Conservation (phyloP, 2,329 filamentous ascomycete genomes). For the Parascedosporium putredinis region DNA sequence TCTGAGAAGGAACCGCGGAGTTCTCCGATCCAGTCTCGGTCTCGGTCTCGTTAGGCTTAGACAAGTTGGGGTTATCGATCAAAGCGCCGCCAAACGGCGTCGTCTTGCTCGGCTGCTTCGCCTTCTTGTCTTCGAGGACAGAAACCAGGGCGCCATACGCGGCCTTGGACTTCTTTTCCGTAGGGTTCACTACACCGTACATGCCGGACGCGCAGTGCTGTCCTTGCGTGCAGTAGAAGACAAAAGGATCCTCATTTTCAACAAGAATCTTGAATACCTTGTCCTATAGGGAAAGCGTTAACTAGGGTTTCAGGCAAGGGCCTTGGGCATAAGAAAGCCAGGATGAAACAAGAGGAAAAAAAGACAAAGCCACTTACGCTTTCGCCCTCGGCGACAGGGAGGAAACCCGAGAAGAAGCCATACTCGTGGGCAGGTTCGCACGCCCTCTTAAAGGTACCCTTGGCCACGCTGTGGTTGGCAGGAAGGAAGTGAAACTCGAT, state of each 20-base stretch:
- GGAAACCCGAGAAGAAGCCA: slow-evolving; percentile 28
- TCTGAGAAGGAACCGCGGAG: not conserved
- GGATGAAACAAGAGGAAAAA: too few species aligned
- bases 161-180: slow-evolving; percentile 18
- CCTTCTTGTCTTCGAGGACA: not conserved
- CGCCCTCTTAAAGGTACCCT: slow-evolving; percentile 24
- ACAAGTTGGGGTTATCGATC: slow-evolving; percentile 14
- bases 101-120: slow-evolving; percentile 17
- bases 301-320: not conserved
- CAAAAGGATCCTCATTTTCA: slow-evolving; percentile 21
- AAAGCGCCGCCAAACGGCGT: slow-evolving; percentile 20
- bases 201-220: slow-evolving; percentile 26
- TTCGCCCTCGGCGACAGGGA: slow-evolving; percentile 18
- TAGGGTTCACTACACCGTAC: slow-evolving; percentile 28
- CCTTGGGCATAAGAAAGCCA: not conserved
- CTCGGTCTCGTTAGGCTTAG: not conserved
- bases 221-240: slow-evolving; percentile 30
- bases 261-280: slow-evolving; percentile 25
- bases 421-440: slow-evolving; percentile 22
- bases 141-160: slow-evolving; percentile 18
- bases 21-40: not conserved
- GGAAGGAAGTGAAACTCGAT: slow-evolving; percentile 27
- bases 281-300: slow-evolving; percentile 15
- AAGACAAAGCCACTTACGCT: slow-evolving; percentile 17
- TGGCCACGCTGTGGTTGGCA: slow-evolving; percentile 27